Base-by-base conservation (phyloP, 495 filamentous ascomycete species). In the Neurospora africana region DNA sequence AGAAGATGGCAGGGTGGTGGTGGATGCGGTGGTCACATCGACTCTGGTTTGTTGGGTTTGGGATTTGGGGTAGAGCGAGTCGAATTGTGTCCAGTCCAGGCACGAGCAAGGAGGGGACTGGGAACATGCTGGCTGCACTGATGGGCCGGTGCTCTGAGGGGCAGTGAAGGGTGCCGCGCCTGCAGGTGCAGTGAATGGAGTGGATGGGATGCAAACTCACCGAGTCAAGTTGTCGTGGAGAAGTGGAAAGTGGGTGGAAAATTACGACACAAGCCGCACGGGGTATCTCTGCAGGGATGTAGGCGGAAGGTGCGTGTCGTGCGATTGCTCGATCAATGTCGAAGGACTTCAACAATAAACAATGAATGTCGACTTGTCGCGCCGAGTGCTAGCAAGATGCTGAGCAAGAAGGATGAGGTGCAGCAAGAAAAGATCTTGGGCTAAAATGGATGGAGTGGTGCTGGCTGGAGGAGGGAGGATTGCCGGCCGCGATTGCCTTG, bases 241-340 rank as follows among this genome's bases (percentile, higher is more conserved):
- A 53, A 41, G 69, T 47, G 17, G 39, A 36, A 41, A 70, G 40
- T 33, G 21, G 15, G 21, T 70, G 38, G 21, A 70, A 33, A 71
- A 69, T 35, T 69, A 38, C 53, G 70, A 70, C 30, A 53, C 53
- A 69, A 68, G 53, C 44, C 35, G 58, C 74, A 69, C 37, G 67
- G 70, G 71, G 72, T 69, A 71, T 69, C 72, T 77, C 72, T 44
- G 74, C 75, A 74, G 75, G 77, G 77, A 74, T 71, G 35, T 71
- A 67, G 35, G 35, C 47, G 44, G 38, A 40, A 71, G 23, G 53
- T 61, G 23, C 13, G 53, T 65, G 53, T 65, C 23, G 53, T 33
- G 53, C 53, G 53, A 65, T 65, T 65, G 53, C 30, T 65, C 53
- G 27, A 65, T 65, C 53, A 65, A 35, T 65, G 13, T 33, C 53